Base-by-base conservation (phyloP, 192 early-diverging fungal genomes). In the Coemansia sp. region DNA sequence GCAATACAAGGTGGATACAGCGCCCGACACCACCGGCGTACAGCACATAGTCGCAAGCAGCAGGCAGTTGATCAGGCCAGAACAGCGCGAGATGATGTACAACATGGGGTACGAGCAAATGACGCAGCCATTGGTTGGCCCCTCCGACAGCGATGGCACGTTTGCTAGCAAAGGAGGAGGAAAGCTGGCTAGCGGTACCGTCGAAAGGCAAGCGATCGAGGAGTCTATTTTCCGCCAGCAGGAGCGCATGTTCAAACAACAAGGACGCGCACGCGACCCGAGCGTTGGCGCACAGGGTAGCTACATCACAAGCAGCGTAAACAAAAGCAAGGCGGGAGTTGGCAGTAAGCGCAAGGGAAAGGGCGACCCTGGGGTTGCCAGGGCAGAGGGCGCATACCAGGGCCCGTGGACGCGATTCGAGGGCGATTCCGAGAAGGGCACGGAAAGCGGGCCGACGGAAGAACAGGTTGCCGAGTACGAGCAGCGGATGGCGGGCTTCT, bases 391-490 rank as follows among this genome's bases (percentile, higher is more conserved):
- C 70, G 87, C 89, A 9, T 98, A 93, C 65, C 83, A 85, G 61
- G 97, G 97, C 2, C 97, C 95, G 5, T 98, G 95, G 97, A 93
- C 94, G 0, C 91, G 94, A 1, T 99, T 90, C 71, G 90, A 92
- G 56, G 90, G 87, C 42, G 95, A 99, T 61, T 80, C 85, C 9
- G 42, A 52, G 22, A 52, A 52, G 9, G 23, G 20, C 7, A 52
- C 83, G 57, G 15, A 75, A 0, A 66, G 76, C 25, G 91, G 89
- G 0, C 86, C 86, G 0, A 72, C 85, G 0, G 83, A 81, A 14
- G 90, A 87, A 34, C 68, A 82, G 42, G 58, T 74, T 29, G 84
- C 63, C 34, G 76, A 70, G 62, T 70, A 70, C 57, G 76, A 79
- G 41, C 62, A 66, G 38, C 76, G 61, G 3, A 38, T 62, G 42